phyloP scores from a whole-genome alignment of 179 eudicot species.

The Beta corolliflora region DNA sequence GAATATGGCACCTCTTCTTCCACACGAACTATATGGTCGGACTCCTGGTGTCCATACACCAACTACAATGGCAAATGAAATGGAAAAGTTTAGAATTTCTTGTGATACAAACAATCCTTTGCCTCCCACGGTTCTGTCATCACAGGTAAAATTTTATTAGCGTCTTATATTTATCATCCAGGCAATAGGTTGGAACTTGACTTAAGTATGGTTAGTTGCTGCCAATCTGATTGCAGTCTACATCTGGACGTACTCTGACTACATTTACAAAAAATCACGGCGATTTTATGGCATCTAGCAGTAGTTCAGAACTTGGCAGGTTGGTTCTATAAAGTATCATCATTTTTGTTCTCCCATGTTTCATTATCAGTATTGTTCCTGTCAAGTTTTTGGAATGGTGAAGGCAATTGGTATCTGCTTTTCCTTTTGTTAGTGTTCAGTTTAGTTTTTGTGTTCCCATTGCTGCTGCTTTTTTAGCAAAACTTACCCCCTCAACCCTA shows the following conservation, averaged over 20 bases:
- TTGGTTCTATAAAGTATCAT: neutral
- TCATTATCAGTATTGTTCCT: neutral
- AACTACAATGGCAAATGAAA: neutral
- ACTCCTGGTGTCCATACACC: neutral
- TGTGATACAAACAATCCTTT: neutral
- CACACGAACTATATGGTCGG: conserved; percentile 17
- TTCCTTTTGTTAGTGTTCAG: neutral
- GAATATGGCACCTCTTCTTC: conserved; percentile 15
- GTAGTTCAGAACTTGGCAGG: conserved; percentile 23
- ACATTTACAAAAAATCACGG: conserved; percentile 3
- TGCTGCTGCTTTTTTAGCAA: neutral
- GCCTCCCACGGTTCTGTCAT: neutral
- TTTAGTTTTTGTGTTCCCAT: neutral
- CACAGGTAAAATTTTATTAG: conserved; percentile 9
- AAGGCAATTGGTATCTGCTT: neutral
- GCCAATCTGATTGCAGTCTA: conserved; percentile 1
- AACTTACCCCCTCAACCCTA: no score
- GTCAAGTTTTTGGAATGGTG: neutral
- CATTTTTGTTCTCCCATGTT: neutral
- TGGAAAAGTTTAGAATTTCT: conserved; percentile 15
- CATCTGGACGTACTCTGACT: conserved; percentile 4
- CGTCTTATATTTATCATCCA: neutral
- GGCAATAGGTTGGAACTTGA: neutral
- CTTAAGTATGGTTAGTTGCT: neutral
- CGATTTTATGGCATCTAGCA: conserved; percentile 8